Evolutionary conservation across 306 rosid genomes (phyloP).

Genomic region (Alnus glutinosa): DNA sequence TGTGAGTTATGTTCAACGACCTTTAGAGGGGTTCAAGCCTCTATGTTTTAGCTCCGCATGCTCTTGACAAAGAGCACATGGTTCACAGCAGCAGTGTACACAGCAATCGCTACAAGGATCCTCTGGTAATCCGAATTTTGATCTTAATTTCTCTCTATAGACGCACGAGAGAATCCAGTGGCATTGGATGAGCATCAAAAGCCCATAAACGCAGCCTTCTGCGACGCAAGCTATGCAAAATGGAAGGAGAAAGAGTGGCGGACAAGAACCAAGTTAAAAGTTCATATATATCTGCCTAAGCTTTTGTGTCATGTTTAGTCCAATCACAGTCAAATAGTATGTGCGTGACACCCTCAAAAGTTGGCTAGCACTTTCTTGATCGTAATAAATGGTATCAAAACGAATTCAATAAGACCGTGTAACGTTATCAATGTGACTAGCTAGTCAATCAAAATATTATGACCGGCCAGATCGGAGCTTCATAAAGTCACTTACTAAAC

Average conservation of each 20-base stretch:
- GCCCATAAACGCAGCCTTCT: slow-evolving; percentile 44
- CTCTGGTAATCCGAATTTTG: slow-evolving; percentile 32
- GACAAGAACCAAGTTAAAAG: background rate
- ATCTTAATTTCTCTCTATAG: slow-evolving; percentile 41
- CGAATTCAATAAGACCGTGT: too few relatives aligned
- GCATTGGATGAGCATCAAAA: slow-evolving; percentile 30
- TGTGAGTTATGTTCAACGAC: slow-evolving; percentile 7
- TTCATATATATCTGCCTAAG: too few relatives aligned
- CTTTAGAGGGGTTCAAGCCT: slow-evolving; percentile 41
- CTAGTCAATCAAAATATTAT: too few relatives aligned
- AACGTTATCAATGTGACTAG: too few relatives aligned
- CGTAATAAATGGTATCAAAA: too few relatives aligned
- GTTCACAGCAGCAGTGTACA: slow-evolving; percentile 28
- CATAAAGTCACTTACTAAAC: too few relatives aligned
- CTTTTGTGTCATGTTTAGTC: too few relatives aligned
- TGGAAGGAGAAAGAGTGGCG: background rate
- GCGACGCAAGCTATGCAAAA: slow-evolving; percentile 32
- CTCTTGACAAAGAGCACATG: slow-evolving; percentile 49
- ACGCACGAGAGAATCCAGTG: slow-evolving; percentile 41
- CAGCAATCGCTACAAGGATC: slow-evolving; percentile 52
- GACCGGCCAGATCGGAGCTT: too few relatives aligned
- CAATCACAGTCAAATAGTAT: too few relatives aligned
- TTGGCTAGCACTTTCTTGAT: too few relatives aligned
- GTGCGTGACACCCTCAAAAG: too few relatives aligned
- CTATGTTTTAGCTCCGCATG: slow-evolving; percentile 45